Evolutionary conservation across 2,329 filamentous ascomycete species (phyloP), one percentile per base, ranked within the genome.

Genomic region (Raffaelea ambrosiae): DNA sequence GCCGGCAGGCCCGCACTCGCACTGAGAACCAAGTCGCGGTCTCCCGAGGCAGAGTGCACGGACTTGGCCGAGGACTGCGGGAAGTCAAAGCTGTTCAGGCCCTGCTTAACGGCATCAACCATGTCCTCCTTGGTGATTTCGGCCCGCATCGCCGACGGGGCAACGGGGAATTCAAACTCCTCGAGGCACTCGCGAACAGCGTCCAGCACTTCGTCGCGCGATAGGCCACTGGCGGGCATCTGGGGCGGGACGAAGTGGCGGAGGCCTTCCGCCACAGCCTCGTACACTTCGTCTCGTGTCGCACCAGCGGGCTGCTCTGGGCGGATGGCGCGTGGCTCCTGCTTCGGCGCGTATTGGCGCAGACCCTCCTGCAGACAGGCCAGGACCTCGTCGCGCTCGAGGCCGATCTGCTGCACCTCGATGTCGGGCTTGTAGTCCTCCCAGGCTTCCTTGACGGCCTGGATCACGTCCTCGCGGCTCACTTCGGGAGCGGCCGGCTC

Each of bases 381-480:
- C 14, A 97, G 72, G 43, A 97, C 86, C 60, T 97, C 91, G 13
- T 96, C 88, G 5, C 88, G 79, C 62, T 95, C 91, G 1, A 97
- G 72, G 2, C 90, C 91, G 53, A 94, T 86, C 58, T 95, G 88
- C 57, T 95, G 85, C 4, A 95, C 76, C 57, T 95, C 84, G 44
- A 95, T 88, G 57, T 96, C 88, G 1, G 91, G 91, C 66, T 95
- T 95, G 67, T 95, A 95, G 47, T 83, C 87, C 61, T 96, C 91
- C 81, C 89, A 95, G 1, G 90, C 91, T 56, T 95, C 89, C 56
- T 83, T 83, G 14, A 97, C 86, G 3, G 90, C 89, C 23, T 86
- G 77, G 2, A 97, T 77, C 33, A 97, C 87, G 50, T 94, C 88
- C 43, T 95, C 88, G 55, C 86, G 80, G 57, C 81, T 83, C 42